Base-by-base conservation (phyloP, 2,329 filamentous ascomycete genomes). In the Phialophora tarda region DNA sequence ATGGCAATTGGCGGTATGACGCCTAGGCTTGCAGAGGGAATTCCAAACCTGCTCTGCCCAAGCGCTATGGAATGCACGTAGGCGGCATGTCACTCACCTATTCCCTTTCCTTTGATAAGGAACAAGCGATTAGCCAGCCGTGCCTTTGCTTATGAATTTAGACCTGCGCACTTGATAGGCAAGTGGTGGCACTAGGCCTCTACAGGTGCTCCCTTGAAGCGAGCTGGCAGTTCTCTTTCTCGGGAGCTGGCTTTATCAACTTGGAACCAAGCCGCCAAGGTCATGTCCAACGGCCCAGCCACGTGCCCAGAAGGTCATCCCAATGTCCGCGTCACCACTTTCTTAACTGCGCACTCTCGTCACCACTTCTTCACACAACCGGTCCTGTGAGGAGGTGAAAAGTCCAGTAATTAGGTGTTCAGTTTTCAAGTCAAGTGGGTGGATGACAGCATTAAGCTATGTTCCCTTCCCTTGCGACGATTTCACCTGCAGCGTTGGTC, bases 321-420 rank as follows among this genome's bases (percentile, higher is more conserved):
- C 62, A 17, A 60, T 21, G 34, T 64, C 56, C 48, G 38, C 62
- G 62, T 64, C 62, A 64, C 55, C 55, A 54, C 56, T 50, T 34
- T 32, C 48, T 50, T 50, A 17, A 24, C 44, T 50, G 14, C 23
- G 17, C n/a, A 12, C 26, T 48, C 30, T 51, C 44, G 26, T 47
- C 44, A 48, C 48, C 48, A 51, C 24, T 26, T 51, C 48, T 17
- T 51, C 23, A 26, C 14, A 5, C 21, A 11, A 26, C 14, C 44
- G 26, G 30, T 14, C 23, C 7, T 44, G 38, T 4, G 38, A 44
- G 38, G 17, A n/a, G 17, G 14, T 44, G 14, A 6, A n/a, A 44
- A n/a, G n/a, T 30, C 30, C 30, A 10, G 30, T 30, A 17, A n/a
- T 6, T 44, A 8, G 17, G 38, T 44, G 38, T n/a, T 44, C 38